These are phyloP conservation scores for Chrysoporthe puriensis DNA, from an alignment of 2,329 filamentous ascomycete genomes.

Conservation along the genomic window DNA sequence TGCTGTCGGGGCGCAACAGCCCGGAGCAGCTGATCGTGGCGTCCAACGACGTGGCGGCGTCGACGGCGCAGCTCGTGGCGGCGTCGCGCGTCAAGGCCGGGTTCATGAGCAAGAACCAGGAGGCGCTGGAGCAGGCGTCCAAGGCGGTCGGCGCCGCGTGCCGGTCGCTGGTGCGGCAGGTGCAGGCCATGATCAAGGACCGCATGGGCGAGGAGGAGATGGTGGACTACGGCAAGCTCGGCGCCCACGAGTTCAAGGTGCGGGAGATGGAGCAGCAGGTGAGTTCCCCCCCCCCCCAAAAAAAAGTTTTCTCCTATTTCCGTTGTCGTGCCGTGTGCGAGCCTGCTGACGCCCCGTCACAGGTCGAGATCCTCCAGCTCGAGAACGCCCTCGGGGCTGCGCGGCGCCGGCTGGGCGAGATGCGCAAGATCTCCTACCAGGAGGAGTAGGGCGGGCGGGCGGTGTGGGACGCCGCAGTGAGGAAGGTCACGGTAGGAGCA, in stretches of 20 bases:
- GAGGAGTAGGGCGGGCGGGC: conserved; percentile 58
- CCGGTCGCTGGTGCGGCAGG: conserved; percentile 84
- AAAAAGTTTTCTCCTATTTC: too few species aligned
- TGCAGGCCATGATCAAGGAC: conserved; percentile 91
- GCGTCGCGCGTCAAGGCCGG: conserved; percentile 95
- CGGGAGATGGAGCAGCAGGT: conserved; percentile 99
- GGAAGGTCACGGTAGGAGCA: too few species aligned
- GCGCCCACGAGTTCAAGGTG: conserved; percentile 96
- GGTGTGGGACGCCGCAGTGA: too few species aligned
- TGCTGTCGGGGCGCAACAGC: conserved; percentile 87
- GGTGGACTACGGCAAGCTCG: conserved; percentile 86
- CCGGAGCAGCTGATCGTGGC: conserved; percentile 98
- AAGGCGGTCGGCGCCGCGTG: conserved; percentile 93
- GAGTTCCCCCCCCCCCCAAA: too few species aligned
- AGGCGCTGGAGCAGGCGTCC: conserved; percentile 84
- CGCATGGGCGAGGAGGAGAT: conserved; percentile 79
- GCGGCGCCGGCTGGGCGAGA: conserved; percentile 85
- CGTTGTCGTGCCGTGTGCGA: too few species aligned
- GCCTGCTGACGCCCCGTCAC: too few species aligned
- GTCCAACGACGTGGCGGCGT: conserved; percentile 94
- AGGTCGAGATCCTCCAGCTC: conserved; percentile 82
- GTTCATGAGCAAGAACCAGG: conserved; percentile 97
- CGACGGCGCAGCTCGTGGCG: conserved; percentile 93
- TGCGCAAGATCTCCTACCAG: conserved; percentile 96
- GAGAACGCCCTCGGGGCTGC: conserved; percentile 84